Evolutionary conservation across 2,329 filamentous ascomycete genomes (phyloP).

Genomic region (Ceratocystiopsis sp.): DNA sequence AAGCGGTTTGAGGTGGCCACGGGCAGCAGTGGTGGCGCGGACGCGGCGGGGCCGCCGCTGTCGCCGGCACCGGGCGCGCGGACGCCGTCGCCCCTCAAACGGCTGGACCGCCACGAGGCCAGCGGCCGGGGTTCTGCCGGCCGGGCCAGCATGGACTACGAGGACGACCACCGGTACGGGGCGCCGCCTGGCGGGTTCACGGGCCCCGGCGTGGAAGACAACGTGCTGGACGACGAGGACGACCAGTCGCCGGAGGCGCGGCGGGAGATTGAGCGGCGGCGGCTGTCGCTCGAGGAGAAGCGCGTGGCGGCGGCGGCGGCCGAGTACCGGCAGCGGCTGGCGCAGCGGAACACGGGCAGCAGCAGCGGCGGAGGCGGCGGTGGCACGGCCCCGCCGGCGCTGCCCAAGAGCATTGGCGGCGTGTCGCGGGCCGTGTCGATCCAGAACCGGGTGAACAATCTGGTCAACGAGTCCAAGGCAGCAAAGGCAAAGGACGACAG

Average conservation of each 20-base stretch:
- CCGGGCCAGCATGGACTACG: slow-evolving; percentile 48
- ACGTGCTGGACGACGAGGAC: slow-evolving; percentile 46
- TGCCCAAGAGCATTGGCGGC: slow-evolving; percentile 39
- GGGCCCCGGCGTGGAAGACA: slow-evolving; percentile 18
- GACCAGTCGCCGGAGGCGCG: slow-evolving; percentile 74
- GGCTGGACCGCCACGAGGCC: slow-evolving; percentile 38
- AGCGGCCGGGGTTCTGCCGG: slow-evolving; percentile 60
- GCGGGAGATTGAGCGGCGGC: slow-evolving; percentile 70
- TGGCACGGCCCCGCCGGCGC: slow-evolving; percentile 19
- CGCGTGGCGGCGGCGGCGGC: slow-evolving; percentile 78
- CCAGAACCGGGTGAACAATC: slow-evolving; percentile 73
- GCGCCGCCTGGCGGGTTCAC: no score
- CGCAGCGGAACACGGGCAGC: slow-evolving; percentile 37
- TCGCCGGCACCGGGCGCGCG: slow-evolving; percentile 10
- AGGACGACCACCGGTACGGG: slow-evolving; percentile 30
- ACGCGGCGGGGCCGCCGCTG: slow-evolving; percentile 11
- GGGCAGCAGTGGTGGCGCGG: slow-evolving; percentile 18
- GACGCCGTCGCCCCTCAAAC: slow-evolving; percentile 32
- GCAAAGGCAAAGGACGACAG: slow-evolving; percentile 15
- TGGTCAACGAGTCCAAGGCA: slow-evolving; percentile 62
- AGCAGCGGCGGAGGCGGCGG: not conserved
- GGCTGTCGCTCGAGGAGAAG: slow-evolving; percentile 73
- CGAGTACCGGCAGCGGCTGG: slow-evolving; percentile 65
- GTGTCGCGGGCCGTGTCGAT: slow-evolving; percentile 62
- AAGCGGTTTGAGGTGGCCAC: slow-evolving; percentile 58